A percentile compares a stretch with the other conserved stretches of the same genome.
Conservation (phyloP, 73 alveolate genomes). For the Paramecium sexaurelia region DNA sequence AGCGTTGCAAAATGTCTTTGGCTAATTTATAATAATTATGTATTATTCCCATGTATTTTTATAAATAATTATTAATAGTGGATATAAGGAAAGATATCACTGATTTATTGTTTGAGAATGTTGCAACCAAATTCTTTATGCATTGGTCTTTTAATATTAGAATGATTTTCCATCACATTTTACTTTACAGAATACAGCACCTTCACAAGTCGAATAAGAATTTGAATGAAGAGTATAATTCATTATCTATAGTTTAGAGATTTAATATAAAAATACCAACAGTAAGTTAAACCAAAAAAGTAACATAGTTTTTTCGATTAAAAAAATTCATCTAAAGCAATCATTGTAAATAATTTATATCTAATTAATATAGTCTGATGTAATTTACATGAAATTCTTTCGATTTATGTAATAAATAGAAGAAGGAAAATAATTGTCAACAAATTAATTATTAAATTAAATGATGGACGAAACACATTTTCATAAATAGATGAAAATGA, state of each 20-base stretch:
- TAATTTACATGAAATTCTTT: conserved; percentile 40
- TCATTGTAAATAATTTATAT: not conserved
- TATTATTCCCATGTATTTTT: conserved; percentile 65
- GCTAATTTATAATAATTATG: conserved; percentile 73
- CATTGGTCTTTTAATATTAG: conserved; percentile 84
- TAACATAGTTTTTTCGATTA: conserved; percentile 39
- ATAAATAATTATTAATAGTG: conserved; percentile 42
- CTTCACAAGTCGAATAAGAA: conserved; percentile 19
- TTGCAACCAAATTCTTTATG: conserved; percentile 72
- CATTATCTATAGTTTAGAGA: not conserved
- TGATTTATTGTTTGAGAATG: conserved; percentile 59
- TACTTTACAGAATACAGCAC: conserved; percentile 66
- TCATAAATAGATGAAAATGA: conserved; percentile 28
- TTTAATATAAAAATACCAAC: not conserved
- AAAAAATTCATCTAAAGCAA: conserved; percentile 40
- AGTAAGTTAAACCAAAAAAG: conserved; percentile 39
- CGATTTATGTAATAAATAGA: conserved; percentile 8
- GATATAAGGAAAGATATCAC: conserved; percentile 54
- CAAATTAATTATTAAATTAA: not conserved
- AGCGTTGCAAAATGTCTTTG: conserved; percentile 76
- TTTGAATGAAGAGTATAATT: conserved; percentile 32
- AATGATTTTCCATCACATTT: conserved; percentile 73
- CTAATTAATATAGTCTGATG: not conserved
- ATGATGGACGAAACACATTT: conserved; percentile 16
- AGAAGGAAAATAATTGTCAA: conserved; percentile 24